phyloP scores from a whole-genome alignment of 176 grass and related monocot genomes.

The sorghum (Sorghum bicolor) region DNA sequence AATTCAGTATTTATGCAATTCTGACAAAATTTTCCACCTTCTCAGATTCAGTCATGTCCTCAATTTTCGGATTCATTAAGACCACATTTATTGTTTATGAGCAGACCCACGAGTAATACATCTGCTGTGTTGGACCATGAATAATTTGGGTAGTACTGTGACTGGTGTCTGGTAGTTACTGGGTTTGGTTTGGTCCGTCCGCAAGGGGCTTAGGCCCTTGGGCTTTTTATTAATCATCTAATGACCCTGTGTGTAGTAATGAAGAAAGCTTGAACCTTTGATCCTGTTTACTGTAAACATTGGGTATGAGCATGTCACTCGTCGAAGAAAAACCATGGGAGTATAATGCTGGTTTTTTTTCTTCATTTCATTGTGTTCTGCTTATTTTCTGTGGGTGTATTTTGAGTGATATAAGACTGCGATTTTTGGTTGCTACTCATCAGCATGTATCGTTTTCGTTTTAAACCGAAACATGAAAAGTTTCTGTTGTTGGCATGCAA shows the following conservation, averaged over 20 bases:
- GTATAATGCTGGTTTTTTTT: not conserved
- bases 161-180: not conserved
- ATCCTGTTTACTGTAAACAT: not conserved
- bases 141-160: not conserved
- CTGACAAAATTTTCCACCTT: not conserved
- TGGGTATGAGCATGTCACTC: not conserved
- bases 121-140: not conserved
- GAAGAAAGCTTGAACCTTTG: not conserved
- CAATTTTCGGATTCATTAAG: not conserved
- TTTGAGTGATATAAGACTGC: not conserved
- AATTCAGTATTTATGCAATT: not conserved
- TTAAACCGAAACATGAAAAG: not conserved
- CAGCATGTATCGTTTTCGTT: not conserved
- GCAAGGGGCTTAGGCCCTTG: not conserved
- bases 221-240: not conserved
- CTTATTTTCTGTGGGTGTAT: not conserved
- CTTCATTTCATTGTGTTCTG: not conserved
- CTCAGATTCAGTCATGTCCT: not conserved
- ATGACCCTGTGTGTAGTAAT: not conserved
- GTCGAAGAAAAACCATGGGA: not conserved
- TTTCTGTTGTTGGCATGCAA: not conserved
- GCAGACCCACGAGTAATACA: too few species aligned
- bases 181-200: not conserved
- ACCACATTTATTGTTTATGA: not conserved
- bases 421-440: not conserved